Evolutionary conservation across 768 basidiomycete genomes (phyloP).

Genomic region (Termitomyces sp.): DNA sequence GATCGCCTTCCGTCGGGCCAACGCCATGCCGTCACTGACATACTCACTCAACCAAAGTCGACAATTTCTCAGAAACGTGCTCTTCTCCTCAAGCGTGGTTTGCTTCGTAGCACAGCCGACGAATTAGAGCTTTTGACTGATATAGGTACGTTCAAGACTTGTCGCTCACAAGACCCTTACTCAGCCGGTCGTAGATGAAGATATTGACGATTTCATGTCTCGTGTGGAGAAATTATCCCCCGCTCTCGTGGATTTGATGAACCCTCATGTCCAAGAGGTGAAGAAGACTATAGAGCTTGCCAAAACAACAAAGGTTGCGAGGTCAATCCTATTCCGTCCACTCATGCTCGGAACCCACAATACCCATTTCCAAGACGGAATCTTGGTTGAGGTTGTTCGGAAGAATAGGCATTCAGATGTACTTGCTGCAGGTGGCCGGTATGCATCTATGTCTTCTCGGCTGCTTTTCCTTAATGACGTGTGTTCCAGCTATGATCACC

Average conservation of each 20-base stretch:
- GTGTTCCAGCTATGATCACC: constrained; percentile 61
- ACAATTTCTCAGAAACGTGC: constrained; percentile 68
- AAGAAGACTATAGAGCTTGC: constrained; percentile 62
- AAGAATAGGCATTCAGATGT: constrained; percentile 66
- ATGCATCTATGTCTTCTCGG: constrained; percentile 14
- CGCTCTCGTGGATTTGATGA: constrained; percentile 45
- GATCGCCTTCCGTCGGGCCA: constrained; percentile 58
- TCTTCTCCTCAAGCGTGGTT: constrained; percentile 64
- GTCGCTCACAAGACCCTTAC: not conserved
- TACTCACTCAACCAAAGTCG: constrained; percentile 65
- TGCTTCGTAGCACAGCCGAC: constrained; percentile 65
- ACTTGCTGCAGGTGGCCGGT: constrained; percentile 84
- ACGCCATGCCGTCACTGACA: constrained; percentile 57
- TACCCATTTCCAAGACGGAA: constrained; percentile 66
- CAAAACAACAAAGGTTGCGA: constrained; percentile 56
- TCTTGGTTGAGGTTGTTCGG: constrained; percentile 73
- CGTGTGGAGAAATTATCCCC: constrained; percentile 64
- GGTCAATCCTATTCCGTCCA: constrained; percentile 68
- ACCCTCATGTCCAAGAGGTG: constrained; percentile 57
- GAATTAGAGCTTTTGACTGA: constrained; percentile 73
- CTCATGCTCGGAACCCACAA: constrained; percentile 71
- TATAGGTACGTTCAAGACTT: constrained; percentile 38
- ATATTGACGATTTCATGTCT: constrained; percentile 54
- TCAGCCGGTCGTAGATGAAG: constrained; percentile 44
- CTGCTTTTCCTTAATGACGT: not conserved